phyloP scores from a whole-genome alignment of 2,329 filamentous ascomycete genomes.

The Microsporum canis region DNA sequence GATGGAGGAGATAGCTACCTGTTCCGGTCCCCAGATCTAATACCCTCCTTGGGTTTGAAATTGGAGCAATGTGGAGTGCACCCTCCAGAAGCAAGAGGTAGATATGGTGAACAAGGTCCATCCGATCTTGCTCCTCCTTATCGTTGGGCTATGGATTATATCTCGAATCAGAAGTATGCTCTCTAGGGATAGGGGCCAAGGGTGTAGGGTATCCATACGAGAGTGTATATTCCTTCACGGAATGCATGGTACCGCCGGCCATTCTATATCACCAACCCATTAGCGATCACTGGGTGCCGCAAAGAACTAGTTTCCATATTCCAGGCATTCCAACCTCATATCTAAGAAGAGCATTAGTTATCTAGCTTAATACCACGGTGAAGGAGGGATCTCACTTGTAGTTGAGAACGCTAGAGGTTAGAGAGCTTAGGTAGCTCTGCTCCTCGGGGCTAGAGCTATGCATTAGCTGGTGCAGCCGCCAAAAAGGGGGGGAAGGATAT shows the following conservation, averaged over 20 bases:
- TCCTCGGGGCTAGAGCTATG: neutral
- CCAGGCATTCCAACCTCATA: neutral
- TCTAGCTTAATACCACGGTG: neutral
- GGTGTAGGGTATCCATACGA: neutral
- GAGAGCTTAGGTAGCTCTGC: conserved; percentile 5
- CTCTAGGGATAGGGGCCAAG: neutral
- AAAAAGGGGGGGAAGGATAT: neutral
- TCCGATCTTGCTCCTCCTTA: conserved; percentile 12
- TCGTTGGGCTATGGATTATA: conserved; percentile 11
- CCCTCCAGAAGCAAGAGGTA: conserved; percentile 38
- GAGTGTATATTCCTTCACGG: conserved; percentile 7
- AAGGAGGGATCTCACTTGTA: conserved; percentile 4
- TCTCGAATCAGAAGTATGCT: neutral
- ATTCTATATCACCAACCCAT: conserved; percentile 5
- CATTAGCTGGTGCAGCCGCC: neutral
- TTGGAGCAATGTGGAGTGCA: conserved; percentile 37
- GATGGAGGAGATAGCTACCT: conserved; percentile 17
- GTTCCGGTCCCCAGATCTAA: conserved; percentile 52
- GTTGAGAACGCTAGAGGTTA: conserved; percentile 7
- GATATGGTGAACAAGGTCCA: conserved; percentile 45
- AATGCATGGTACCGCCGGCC: conserved; percentile 11
- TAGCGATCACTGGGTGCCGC: neutral
- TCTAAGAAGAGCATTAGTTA: neutral
- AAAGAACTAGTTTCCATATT: neutral
- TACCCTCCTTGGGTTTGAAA: conserved; percentile 37